Conservation (phyloP, 106 monocot species). For the Iris macrosiphon region DNA sequence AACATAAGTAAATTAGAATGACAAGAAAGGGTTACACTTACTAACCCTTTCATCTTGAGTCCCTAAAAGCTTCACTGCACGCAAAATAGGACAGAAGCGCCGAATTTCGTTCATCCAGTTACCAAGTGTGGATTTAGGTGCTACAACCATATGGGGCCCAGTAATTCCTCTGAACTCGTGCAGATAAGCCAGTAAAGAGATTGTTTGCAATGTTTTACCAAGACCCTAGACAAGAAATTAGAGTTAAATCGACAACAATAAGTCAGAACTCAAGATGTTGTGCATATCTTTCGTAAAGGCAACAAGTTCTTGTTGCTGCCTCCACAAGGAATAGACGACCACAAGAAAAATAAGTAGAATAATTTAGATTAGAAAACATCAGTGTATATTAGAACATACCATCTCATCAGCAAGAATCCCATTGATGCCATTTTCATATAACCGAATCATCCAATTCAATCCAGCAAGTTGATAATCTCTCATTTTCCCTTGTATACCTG, state of each 20-base stretch:
- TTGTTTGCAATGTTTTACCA: slow-evolving; percentile 95
- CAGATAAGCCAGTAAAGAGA: slow-evolving; percentile 81
- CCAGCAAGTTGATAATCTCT: slow-evolving; percentile 90
- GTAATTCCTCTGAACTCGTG: slow-evolving; percentile 82
- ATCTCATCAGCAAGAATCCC: slow-evolving; percentile 99
- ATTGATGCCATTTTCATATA: slow-evolving; percentile 97
- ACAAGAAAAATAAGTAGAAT: background rate
- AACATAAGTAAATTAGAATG: background rate
- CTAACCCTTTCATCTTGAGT: slow-evolving; percentile 90
- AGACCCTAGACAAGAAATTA: slow-evolving; percentile 45
- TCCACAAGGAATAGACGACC: background rate
- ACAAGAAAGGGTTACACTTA: background rate
- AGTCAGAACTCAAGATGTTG: background rate
- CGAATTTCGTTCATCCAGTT: slow-evolving; percentile 95
- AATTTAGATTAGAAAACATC: too few species aligned
- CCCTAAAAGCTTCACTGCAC: slow-evolving; percentile 81
- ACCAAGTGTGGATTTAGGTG: slow-evolving; percentile 94
- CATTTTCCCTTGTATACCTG: slow-evolving; percentile 87
- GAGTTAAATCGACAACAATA: background rate
- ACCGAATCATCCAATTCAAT: slow-evolving; percentile 79
- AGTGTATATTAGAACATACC: slow-evolving; percentile 44
- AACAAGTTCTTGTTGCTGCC: background rate
- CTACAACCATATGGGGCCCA: slow-evolving; percentile 96
- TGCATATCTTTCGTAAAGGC: too few species aligned
- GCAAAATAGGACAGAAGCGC: slow-evolving; percentile 81